Evolutionary conservation across 176 grass and related monocot species (phyloP).

Genomic region (Aegilops speltoides): DNA sequence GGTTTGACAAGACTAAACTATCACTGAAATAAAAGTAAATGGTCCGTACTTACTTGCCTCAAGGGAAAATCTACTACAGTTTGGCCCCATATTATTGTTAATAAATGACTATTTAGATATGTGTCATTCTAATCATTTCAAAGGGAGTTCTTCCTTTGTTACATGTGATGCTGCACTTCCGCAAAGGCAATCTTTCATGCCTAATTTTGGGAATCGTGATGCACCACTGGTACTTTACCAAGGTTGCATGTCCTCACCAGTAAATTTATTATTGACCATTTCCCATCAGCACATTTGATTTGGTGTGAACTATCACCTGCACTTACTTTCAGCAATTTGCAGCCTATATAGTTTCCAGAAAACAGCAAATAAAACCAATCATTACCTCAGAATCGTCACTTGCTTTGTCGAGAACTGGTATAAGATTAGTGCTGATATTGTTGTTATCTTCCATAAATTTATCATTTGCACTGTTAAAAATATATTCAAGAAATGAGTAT

Average conservation of each 20-base stretch:
- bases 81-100: background rate
- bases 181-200: background rate
- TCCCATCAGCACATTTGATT: background rate
- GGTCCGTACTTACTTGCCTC: background rate
- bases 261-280: background rate
- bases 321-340: slow-evolving; percentile 1
- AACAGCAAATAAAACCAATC: background rate
- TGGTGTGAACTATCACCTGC: background rate
- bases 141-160: background rate
- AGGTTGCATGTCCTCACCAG: background rate
- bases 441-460: background rate
- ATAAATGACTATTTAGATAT: background rate
- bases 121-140: background rate
- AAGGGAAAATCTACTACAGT: background rate
- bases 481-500: background rate
- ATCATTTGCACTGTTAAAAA: background rate
- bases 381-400: background rate
- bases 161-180: background rate
- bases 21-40: background rate
- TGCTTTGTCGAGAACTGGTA: background rate
- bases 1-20: background rate
- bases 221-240: background rate
- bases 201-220: background rate
- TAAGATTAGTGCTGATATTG: slow-evolving; percentile 2
- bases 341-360: background rate